phyloP scores from a whole-genome alignment of 805 yeast genomes.

The Wickerhamomyces chambardii region DNA sequence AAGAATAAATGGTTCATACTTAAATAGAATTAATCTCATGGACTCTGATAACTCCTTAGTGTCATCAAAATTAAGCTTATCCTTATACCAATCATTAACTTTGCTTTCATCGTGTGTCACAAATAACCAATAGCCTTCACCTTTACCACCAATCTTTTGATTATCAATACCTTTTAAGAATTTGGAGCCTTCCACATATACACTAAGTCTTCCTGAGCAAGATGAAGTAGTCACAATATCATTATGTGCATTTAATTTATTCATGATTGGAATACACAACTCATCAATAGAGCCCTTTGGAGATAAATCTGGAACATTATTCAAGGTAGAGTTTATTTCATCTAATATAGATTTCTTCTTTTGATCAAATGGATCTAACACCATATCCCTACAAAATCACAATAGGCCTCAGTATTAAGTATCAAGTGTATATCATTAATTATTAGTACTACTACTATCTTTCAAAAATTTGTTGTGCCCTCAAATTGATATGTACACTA shows the following conservation, averaged over 20 bases:
- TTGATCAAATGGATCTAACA: conserved; percentile 51
- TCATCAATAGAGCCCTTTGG: conserved; percentile 86
- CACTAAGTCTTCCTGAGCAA: conserved; percentile 82
- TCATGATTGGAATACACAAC: conserved; percentile 62
- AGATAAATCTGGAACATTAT: conserved; percentile 50
- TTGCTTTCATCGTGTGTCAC: conserved; percentile 57
- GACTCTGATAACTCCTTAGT: conserved; percentile 4
- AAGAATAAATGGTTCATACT: conserved; percentile 78
- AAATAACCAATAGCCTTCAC: conserved; percentile 77
- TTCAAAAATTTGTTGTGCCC: no score
- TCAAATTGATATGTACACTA: no score
- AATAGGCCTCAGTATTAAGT: no score
- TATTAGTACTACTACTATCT: no score
- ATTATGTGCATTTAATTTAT: conserved; percentile 48
- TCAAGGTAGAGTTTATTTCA: conserved; percentile 38
- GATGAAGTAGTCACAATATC: conserved; percentile 83
- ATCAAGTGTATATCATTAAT: no score
- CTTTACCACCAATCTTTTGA: conserved; percentile 67
- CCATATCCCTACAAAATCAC: no score
- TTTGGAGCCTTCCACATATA: conserved; percentile 70
- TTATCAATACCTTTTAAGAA: conserved; percentile 7
- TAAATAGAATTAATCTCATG: conserved; percentile 56
- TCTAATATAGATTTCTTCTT: conserved; percentile 45
- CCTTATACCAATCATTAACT: conserved; percentile 38
- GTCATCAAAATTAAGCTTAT: conserved; percentile 14